Percentiles rank a stretch among this genome's conserved stretches.
These are phyloP conservation scores for Pinguiococcus pyrenoidosus DNA, from an alignment of 108 stramenopile species.

Conservation along the genomic window DNA sequence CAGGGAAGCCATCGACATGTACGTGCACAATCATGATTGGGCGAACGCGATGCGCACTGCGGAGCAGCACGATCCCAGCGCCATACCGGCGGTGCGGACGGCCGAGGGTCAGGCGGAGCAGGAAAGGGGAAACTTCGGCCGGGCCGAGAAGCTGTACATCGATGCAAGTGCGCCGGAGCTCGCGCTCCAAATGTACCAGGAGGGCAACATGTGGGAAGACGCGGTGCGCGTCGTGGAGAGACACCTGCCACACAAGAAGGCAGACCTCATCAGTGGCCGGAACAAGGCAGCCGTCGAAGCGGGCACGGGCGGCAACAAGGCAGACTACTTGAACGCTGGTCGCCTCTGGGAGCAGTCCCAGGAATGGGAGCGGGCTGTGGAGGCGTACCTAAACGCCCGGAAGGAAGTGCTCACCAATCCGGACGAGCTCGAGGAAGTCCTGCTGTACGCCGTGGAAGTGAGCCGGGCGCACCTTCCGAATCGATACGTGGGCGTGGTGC, in stretches of 20 bases:
- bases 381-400: slow-evolving; percentile 30
- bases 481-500: slow-evolving; percentile 24
- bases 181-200: slow-evolving; percentile 43
- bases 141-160: slow-evolving; percentile 43
- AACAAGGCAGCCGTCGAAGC: slow-evolving; percentile 28
- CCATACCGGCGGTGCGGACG: slow-evolving; percentile 36
- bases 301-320: slow-evolving; percentile 26
- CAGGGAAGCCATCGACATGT: slow-evolving; percentile 57
- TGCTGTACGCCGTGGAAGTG: slow-evolving; percentile 35
- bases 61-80: slow-evolving; percentile 38
- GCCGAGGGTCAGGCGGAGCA: slow-evolving; percentile 30
- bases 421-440: slow-evolving; percentile 33
- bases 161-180: slow-evolving; percentile 41
- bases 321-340: slow-evolving; percentile 28
- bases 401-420: background rate
- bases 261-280: too few species aligned
- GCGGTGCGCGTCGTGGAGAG: slow-evolving; percentile 37
- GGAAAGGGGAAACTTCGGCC: slow-evolving; percentile 12
- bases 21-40: slow-evolving; percentile 47
- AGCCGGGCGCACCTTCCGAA: slow-evolving; percentile 18
- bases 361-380: slow-evolving; percentile 35
- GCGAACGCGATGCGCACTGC: slow-evolving; percentile 39
- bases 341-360: slow-evolving; percentile 27
- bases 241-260: slow-evolving; percentile 45
- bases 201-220: slow-evolving; percentile 36